Base-by-base conservation (phyloP, 1,139 yeast genomes). In the Lizanozyma gosingica region DNA sequence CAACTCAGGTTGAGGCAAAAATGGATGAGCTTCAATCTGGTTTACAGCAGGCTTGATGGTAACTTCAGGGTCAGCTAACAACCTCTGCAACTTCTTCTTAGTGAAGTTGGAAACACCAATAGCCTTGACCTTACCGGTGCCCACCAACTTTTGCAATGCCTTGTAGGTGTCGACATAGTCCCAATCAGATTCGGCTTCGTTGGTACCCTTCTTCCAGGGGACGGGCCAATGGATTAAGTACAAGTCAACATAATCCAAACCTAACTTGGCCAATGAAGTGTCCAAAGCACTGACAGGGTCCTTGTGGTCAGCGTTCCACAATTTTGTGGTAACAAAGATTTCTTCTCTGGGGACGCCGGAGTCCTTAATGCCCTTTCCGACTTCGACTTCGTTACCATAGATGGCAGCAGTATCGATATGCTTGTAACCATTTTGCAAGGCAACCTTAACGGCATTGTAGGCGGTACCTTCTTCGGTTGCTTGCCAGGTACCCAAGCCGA, bases 31-130 rank as follows among this genome's bases (percentile, higher is more conserved):
- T 61, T 83, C 94, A 43, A 83, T 72, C 62, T 85, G 95, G 60
- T 82, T 78, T 40, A 67, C 79, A 33, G 78, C 88, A 18, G 95
- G 95, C 14, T 67, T 67, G 34, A 80, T 60, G 41, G 63, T 75
- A 38, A 67, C 68, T 33, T 67, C 74, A 38, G 74, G 71, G 39
- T 73, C 68, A 32, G 63, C 62, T 45, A 82, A 64, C 42, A 85
- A 65, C 34, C 62, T 67, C 49, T 76, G 64, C 43, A 85, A 41
- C 43, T 61, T 62, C 27, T 50, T 48, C 22, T 72, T 60, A 15
- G 86, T 76, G 60, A 78, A 81, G 67, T 86, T 86, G 40, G 90
- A 83, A 37, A 86, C 86, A 54, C 95, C 95, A 53, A 86, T 72
- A 35, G 92, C 75, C 57, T 70, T 78, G 39, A 76, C 65, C 61